These are phyloP conservation scores for Acanthamoeba healyi DNA, from an alignment of 208 protist genomes.

Conservation along the genomic window DNA sequence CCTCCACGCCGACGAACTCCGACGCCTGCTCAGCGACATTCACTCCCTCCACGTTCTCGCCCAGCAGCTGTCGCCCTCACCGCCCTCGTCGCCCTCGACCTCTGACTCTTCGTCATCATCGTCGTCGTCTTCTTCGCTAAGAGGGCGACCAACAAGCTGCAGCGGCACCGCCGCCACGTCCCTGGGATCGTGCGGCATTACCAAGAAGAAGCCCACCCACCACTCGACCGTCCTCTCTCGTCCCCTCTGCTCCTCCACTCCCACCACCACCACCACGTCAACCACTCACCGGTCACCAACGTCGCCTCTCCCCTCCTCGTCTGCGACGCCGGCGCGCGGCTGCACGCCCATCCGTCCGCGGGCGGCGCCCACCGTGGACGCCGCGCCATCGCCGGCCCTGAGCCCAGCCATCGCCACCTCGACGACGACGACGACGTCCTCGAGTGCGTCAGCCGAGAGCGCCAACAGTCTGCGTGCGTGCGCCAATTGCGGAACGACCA, in stretches of 20 bases:
- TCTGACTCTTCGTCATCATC: neutral
- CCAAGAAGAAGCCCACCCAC: neutral
- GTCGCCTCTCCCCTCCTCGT: neutral
- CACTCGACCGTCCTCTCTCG: neutral
- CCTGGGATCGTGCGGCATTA: neutral
- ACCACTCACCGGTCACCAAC: too few relatives aligned
- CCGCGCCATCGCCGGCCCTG: neutral
- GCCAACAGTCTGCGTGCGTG: neutral
- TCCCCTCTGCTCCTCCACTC: neutral
- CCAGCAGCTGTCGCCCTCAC: conserved; percentile 1
- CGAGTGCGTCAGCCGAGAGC: neutral
- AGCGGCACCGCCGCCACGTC: neutral
- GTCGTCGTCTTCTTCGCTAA: neutral
- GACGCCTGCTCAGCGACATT: neutral
- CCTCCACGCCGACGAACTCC: conserved; percentile 7
- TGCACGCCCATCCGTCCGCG: too few relatives aligned
- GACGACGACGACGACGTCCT: neutral
- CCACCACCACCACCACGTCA: neutral
- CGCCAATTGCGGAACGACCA: conserved; percentile 4
- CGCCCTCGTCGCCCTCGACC: too few relatives aligned
- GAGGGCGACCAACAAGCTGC: too few relatives aligned
- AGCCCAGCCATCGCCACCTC: neutral
- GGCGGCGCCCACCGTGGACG: too few relatives aligned
- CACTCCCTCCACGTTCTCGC: neutral
- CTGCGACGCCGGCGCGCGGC: neutral